These are phyloP conservation scores for Cladosporium colombiae DNA, from an alignment of 2,329 filamentous ascomycete species.

Conservation along the genomic window DNA sequence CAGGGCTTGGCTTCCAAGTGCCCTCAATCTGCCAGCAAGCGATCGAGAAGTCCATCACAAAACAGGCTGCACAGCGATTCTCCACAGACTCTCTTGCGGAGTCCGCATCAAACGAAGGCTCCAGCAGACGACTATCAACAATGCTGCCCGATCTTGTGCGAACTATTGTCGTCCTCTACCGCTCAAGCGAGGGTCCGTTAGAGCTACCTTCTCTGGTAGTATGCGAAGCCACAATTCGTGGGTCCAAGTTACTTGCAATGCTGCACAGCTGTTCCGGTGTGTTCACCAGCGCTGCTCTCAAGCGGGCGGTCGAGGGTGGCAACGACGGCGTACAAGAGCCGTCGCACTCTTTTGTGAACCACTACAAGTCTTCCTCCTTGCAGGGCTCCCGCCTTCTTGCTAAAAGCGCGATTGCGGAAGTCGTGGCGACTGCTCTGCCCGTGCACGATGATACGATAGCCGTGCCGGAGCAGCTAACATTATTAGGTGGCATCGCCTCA, in stretches of 20 bases:
- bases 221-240: conserved; percentile 72
- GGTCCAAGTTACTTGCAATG: conserved; percentile 68
- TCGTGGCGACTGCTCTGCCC: conserved; percentile 30
- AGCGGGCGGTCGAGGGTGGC: conserved; percentile 40
- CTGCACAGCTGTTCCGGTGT: conserved; percentile 66
- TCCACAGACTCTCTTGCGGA: conserved; percentile 19
- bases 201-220: conserved; percentile 70
- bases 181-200: conserved; percentile 61
- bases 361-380: conserved; percentile 1
- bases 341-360: not conserved
- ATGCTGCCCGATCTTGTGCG: conserved; percentile 74
- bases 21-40: conserved; percentile 39
- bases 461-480: conserved; percentile 56
- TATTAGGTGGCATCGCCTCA: conserved; percentile 83
- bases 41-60: conserved; percentile 30
- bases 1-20: conserved; percentile 78
- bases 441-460: conserved; percentile 34
- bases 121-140: conserved; percentile 52
- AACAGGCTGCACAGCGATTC: conserved; percentile 28
- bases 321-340: not conserved
- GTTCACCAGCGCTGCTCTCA: conserved; percentile 60
- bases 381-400: conserved; percentile 11
- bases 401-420: conserved; percentile 25
- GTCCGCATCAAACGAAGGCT: conserved; percentile 28
- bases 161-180: conserved; percentile 71